Conservation (phyloP, 345 rosid genomes). For the Durio zibethinus region DNA sequence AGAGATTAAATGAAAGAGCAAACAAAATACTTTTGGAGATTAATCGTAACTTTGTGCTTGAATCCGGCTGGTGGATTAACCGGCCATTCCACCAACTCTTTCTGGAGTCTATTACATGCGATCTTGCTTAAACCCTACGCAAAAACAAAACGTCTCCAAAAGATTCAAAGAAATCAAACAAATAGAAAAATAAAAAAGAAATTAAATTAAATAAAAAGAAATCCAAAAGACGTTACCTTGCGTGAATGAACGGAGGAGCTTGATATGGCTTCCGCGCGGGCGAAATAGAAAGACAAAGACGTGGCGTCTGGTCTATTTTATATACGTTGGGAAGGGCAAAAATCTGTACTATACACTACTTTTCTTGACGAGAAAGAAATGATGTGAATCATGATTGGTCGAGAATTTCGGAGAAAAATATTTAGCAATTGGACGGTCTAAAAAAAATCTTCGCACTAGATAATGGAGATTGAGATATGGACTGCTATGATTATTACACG, state of each 20-base stretch:
- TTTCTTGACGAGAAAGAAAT: neutral
- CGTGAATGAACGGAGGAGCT: conserved; percentile 75
- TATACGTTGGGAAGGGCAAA: neutral
- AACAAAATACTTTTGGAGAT: conserved; percentile 44
- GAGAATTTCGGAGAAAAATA: neutral
- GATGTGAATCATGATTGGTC: neutral
- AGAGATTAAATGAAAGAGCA: neutral
- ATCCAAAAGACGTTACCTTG: conserved; percentile 41
- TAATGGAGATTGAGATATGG: neutral
- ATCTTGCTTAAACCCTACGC: conserved; percentile 79
- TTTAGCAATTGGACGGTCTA: neutral
- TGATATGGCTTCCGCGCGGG: conserved; percentile 46
- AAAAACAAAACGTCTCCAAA: conserved; percentile 1
- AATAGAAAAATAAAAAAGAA: neutral
- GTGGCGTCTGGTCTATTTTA: conserved; percentile 12
- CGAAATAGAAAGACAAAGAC: neutral
- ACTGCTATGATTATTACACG: neutral
- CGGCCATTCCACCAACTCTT: conserved; percentile 94
- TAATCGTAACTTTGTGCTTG: conserved; percentile 61
- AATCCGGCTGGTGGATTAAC: conserved; percentile 78
- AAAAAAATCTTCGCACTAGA: neutral
- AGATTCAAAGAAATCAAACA: conserved; percentile 9
- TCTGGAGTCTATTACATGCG: conserved; percentile 92
- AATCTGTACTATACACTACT: neutral
- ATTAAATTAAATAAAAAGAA: neutral